Evolutionary conservation across 2,329 filamentous ascomycete genomes (phyloP).

Genomic region (Fusarium neocosmosporiellum): DNA sequence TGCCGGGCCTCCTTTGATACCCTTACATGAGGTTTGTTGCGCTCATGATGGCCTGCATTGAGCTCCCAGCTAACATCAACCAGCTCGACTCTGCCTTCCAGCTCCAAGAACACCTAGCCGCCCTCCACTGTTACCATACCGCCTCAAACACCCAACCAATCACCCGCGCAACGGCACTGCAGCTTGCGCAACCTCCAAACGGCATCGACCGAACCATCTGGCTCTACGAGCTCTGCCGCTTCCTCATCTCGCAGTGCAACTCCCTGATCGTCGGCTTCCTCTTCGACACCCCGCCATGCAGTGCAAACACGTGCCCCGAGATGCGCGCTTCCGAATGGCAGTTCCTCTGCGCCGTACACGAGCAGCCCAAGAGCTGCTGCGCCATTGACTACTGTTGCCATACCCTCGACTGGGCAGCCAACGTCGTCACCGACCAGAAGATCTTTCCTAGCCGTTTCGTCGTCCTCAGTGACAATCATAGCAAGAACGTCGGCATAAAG

Average conservation of each 20-base stretch:
- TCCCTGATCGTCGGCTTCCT: constrained; percentile 92
- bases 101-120: constrained; percentile 95
- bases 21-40: constrained; percentile 78
- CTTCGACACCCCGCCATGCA: constrained; percentile 90
- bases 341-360: constrained; percentile 97
- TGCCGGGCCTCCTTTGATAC: constrained; percentile 87
- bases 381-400: constrained; percentile 99
- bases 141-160: constrained; percentile 75
- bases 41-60: not conserved
- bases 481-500: constrained; percentile 74
- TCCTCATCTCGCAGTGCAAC: constrained; percentile 95
- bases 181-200: constrained; percentile 82
- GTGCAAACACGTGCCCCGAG: constrained; percentile 88
- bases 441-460: constrained; percentile 90
- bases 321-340: constrained; percentile 99
- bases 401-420: constrained; percentile 97
- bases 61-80: constrained; percentile 22
- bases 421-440: constrained; percentile 92
- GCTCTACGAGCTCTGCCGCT: constrained; percentile 98
- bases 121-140: constrained; percentile 86
- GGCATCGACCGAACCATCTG: constrained; percentile 89
- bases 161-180: constrained; percentile 77
- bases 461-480: constrained; percentile 65
- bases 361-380: constrained; percentile 95
- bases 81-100: constrained; percentile 98